Percentiles rank a stretch among this genome's conserved stretches.
phyloP scores from a whole-genome alignment of 2,329 filamentous ascomycete genomes.

The Pseudopyrenochaeta lycopersici region DNA sequence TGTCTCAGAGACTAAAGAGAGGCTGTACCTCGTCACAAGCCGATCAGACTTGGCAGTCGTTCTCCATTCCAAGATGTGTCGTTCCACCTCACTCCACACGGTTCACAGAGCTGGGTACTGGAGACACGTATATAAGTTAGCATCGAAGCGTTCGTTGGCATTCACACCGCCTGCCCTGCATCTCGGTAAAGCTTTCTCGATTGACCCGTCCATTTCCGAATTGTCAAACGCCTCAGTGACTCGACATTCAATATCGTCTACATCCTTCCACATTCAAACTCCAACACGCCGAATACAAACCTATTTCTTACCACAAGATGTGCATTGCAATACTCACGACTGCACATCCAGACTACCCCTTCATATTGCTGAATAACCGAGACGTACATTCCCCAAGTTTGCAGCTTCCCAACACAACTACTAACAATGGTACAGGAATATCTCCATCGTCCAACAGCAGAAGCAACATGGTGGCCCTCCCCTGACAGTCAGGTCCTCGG shows the following conservation, averaged over 20 bases:
- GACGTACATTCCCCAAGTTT: slow-evolving; percentile 48
- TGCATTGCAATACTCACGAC: slow-evolving; percentile 61
- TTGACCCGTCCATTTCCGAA: slow-evolving; percentile 21
- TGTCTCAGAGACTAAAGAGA: neutral
- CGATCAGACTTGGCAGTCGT: slow-evolving; percentile 9
- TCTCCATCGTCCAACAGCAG: slow-evolving; percentile 67
- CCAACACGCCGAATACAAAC: neutral
- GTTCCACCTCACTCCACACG: slow-evolving; percentile 42
- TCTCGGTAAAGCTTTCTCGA: slow-evolving; percentile 10
- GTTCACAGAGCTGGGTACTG: slow-evolving; percentile 17
- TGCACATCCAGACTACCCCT: slow-evolving; percentile 58
- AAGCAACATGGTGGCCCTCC: slow-evolving; percentile 67
- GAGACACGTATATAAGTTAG: slow-evolving; percentile 43
- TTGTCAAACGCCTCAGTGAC: slow-evolving; percentile 8
- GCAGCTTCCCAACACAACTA: neutral
- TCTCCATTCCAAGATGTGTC: slow-evolving; percentile 26
- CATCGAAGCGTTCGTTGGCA: slow-evolving; percentile 23
- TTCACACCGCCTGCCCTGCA: slow-evolving; percentile 34
- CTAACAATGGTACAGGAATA: slow-evolving; percentile 60
- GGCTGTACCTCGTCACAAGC: slow-evolving; percentile 12
- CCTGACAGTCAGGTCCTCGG: slow-evolving; percentile 66
- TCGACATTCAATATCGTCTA: neutral
- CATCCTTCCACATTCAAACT: neutral
- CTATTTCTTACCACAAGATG: slow-evolving; percentile 35
- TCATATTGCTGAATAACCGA: slow-evolving; percentile 61